Evolutionary conservation across 306 rosid genomes (phyloP).

Genomic region (Prunus padus): DNA sequence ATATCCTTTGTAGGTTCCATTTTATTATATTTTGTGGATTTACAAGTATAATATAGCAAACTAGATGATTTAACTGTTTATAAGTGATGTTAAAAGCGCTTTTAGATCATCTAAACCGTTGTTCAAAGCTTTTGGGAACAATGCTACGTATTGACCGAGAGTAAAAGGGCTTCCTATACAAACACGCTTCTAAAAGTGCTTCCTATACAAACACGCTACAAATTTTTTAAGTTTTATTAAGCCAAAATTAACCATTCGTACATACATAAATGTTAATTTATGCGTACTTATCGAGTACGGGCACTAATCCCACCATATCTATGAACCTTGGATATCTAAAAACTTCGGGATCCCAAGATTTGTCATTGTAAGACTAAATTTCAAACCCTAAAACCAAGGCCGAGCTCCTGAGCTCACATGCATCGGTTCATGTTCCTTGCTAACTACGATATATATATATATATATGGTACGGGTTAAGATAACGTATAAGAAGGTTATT

Average conservation of each 20-base stretch:
- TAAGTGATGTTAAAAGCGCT: too few relatives aligned
- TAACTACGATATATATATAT: conserved; percentile 13
- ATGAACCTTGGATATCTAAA: conserved; percentile 2
- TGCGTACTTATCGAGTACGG: not conserved
- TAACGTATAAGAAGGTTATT: conserved; percentile 24
- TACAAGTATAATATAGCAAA: too few relatives aligned
- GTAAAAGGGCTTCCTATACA: too few relatives aligned
- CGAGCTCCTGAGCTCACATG: conserved; percentile 44
- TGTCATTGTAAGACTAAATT: conserved; percentile 24
- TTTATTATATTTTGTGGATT: too few relatives aligned
- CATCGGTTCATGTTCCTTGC: conserved; percentile 34
- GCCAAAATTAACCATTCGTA: not conserved
- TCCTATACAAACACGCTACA: too few relatives aligned
- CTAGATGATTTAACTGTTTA: too few relatives aligned
- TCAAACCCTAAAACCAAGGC: conserved; percentile 19
- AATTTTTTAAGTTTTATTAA: too few relatives aligned
- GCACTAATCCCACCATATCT: not conserved
- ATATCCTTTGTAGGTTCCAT: too few relatives aligned
- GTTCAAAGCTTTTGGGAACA: too few relatives aligned
- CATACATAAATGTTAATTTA: not conserved
- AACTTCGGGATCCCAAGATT: conserved; percentile 37
- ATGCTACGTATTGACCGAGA: too few relatives aligned
- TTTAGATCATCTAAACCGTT: too few relatives aligned
- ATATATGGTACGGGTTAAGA: not conserved
- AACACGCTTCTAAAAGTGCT: too few relatives aligned